phyloP scores from a whole-genome alignment of 176 grass and related monocot species.

The Calamus simplicifolius region DNA sequence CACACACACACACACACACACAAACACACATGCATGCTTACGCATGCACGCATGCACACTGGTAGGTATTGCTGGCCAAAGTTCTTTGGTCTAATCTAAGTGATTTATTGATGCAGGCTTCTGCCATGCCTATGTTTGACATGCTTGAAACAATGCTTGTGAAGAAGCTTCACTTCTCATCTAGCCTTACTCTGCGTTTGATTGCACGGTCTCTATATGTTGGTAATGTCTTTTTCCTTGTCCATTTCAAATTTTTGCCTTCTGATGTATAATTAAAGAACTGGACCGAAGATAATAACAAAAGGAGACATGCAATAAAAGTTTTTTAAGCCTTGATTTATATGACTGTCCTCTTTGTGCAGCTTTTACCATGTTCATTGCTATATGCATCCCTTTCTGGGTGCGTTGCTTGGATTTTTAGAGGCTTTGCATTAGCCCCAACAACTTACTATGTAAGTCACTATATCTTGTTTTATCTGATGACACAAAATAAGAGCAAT shows the following conservation, averaged over 20 bases:
- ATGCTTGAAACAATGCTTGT: not conserved
- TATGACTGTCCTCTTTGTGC: not conserved
- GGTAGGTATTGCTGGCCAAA: too few species aligned
- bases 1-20: too few species aligned
- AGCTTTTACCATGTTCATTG: not conserved
- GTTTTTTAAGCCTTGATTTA: too few species aligned
- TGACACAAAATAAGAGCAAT: not conserved
- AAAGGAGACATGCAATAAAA: too few species aligned
- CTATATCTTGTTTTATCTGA: not conserved
- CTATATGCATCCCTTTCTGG: not conserved
- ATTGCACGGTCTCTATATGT: not conserved
- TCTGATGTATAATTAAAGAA: too few species aligned
- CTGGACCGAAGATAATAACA: too few species aligned
- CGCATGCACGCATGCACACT: too few species aligned
- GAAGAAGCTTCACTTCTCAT: not conserved
- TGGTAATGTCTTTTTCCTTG: not conserved
- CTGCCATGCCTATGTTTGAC: conserved; percentile 1
- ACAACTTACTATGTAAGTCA: conserved; percentile 58
- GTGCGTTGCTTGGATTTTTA: conserved; percentile 43
- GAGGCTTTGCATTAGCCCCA: conserved; percentile 40
- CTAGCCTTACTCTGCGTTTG: not conserved
- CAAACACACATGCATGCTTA: too few species aligned
- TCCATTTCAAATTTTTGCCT: not conserved
- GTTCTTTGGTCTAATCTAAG: too few species aligned
- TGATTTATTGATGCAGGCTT: not conserved